phyloP scores from a whole-genome alignment of 169 alveolate species.

The Perkinsus marinus region DNA sequence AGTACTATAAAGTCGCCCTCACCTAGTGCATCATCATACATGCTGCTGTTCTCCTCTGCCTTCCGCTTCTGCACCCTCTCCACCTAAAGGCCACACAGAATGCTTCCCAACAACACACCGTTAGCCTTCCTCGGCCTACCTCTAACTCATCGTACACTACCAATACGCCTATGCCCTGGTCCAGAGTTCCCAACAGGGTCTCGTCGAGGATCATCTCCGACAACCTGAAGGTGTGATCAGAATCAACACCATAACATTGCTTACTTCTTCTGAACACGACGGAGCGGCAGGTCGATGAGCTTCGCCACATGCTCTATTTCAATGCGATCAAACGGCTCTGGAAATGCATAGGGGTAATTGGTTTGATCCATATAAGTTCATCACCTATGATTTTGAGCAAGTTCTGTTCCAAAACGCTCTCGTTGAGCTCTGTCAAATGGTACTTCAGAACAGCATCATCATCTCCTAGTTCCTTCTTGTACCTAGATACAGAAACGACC shows the following conservation, averaged over 20 bases:
- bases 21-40: not conserved
- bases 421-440: constrained; percentile 56
- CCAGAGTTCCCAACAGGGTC: constrained; percentile 82
- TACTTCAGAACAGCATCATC: constrained; percentile 42
- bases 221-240: constrained; percentile 13
- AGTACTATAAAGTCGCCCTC: too few species aligned
- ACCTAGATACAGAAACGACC: constrained; percentile 37
- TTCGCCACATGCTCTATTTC: constrained; percentile 62
- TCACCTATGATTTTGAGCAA: constrained; percentile 51
- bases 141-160: constrained; percentile 50
- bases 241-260: not conserved
- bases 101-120: not conserved
- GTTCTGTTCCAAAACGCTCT: constrained; percentile 63
- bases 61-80: not conserved
- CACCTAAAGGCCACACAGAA: not conserved
- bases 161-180: constrained; percentile 76
- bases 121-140: not conserved
- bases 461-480: constrained; percentile 33
- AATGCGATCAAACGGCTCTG: constrained; percentile 25
- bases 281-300: constrained; percentile 55
- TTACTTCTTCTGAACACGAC: constrained; percentile 37
- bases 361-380: not conserved
- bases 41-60: not conserved
- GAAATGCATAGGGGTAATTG: not conserved
- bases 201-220: constrained; percentile 83